Percentiles rank a stretch among this genome's conserved stretches.
phyloP scores from a whole-genome alignment of 2,329 filamentous ascomycete species.

The Colletotrichum sp. region DNA sequence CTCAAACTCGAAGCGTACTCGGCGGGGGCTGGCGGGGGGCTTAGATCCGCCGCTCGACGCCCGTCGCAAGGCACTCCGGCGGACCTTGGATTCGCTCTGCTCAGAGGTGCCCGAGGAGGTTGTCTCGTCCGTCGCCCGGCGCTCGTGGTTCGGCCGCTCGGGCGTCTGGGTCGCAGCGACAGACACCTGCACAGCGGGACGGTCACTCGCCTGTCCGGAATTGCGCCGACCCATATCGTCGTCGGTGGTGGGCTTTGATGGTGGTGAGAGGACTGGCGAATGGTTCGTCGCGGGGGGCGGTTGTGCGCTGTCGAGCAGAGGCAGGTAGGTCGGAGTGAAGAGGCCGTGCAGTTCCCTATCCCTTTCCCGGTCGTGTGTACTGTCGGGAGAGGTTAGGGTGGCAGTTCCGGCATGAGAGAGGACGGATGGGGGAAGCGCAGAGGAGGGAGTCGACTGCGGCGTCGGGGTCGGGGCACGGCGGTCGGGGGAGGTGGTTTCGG shows the following conservation, averaged over 20 bases:
- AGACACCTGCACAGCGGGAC: not conserved
- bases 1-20: constrained; percentile 67
- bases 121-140: constrained; percentile 51
- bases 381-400: constrained; percentile 17
- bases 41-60: constrained; percentile 53
- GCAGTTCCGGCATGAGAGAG: constrained; percentile 11
- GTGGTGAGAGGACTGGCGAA: constrained; percentile 24
- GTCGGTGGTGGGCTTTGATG: constrained; percentile 16
- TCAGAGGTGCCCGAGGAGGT: constrained; percentile 58
- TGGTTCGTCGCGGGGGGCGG: constrained; percentile 23
- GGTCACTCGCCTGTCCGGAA: not conserved
- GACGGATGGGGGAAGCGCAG: not conserved
- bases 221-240: constrained; percentile 6
- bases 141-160: constrained; percentile 38
- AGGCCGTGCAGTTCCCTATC: constrained; percentile 66
- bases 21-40: constrained; percentile 58
- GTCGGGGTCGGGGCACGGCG: not conserved
- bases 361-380: constrained; percentile 47
- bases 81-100: constrained; percentile 53
- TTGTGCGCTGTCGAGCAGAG: constrained; percentile 58
- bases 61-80: constrained; percentile 63
- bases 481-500: not conserved
- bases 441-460: constrained; percentile 16
- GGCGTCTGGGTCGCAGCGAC: constrained; percentile 19
- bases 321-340: constrained; percentile 68